phyloP scores from a whole-genome alignment of 495 filamentous ascomycete species.

The Sordaria brevicollis region DNA sequence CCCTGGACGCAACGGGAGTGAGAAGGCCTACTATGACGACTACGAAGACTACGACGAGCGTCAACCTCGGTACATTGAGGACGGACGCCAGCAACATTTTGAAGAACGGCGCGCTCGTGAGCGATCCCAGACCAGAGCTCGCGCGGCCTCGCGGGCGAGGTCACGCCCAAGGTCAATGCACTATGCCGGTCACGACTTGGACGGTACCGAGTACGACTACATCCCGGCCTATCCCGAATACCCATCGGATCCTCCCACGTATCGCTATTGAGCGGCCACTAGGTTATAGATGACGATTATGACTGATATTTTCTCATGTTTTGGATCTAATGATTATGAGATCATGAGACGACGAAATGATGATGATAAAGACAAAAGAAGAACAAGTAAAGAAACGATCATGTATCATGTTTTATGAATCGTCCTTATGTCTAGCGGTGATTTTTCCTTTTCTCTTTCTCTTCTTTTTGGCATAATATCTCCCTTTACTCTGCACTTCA shows the following conservation, averaged over 20 bases:
- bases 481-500: background rate
- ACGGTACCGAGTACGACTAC: constrained; percentile 5
- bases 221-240: constrained; percentile 9
- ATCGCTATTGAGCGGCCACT: background rate
- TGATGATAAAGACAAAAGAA: constrained; percentile 7
- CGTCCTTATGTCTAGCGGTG: background rate
- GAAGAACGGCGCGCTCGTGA: constrained; percentile 34
- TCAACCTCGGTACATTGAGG: constrained; percentile 24
- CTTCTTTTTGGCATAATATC: background rate
- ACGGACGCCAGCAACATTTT: background rate
- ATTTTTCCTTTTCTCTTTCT: background rate
- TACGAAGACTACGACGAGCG: constrained; percentile 35
- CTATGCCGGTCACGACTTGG: background rate
- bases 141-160: constrained; percentile 31
- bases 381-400: background rate
- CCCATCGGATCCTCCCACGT: background rate
- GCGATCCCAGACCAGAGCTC: constrained; percentile 24
- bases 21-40: constrained; percentile 31
- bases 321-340: background rate
- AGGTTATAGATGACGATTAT: background rate
- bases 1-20: constrained; percentile 24
- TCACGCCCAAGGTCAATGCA: constrained; percentile 28
- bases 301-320: background rate
- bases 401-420: constrained; percentile 2
- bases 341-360: constrained; percentile 4